These are phyloP conservation scores for Hygrocybe coccinea DNA, from an alignment of 768 basidiomycete genomes.

Conservation along the genomic window DNA sequence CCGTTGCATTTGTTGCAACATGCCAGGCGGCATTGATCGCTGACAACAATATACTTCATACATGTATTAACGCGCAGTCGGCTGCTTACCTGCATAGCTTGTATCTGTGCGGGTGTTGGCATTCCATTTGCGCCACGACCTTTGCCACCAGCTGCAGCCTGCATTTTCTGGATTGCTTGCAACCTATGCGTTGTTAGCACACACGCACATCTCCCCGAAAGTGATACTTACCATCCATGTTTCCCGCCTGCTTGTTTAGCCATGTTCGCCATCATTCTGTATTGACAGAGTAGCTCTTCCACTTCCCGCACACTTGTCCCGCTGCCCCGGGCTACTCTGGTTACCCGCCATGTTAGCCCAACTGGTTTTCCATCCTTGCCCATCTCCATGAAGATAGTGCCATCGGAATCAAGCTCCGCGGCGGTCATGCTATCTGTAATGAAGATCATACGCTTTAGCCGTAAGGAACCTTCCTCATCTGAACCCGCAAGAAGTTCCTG, in stretches of 20 bases:
- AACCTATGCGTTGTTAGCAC: slow-evolving; percentile 42
- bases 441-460: slow-evolving; percentile 97
- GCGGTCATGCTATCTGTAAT: slow-evolving; percentile 98
- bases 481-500: slow-evolving; percentile 87
- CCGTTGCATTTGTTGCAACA: slow-evolving; percentile 89
- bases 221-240: slow-evolving; percentile 72
- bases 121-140: slow-evolving; percentile 83
- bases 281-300: slow-evolving; percentile 95
- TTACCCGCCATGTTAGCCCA: slow-evolving; percentile 86
- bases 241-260: slow-evolving; percentile 97
- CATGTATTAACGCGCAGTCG: background rate
- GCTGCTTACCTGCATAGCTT: slow-evolving; percentile 79
- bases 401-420: slow-evolving; percentile 91
- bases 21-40: slow-evolving; percentile 92
- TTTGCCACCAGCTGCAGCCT: slow-evolving; percentile 76
- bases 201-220: background rate
- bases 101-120: slow-evolving; percentile 90
- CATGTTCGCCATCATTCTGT: slow-evolving; percentile 98
- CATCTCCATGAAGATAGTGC: slow-evolving; percentile 80
- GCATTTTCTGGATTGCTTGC: slow-evolving; percentile 90
- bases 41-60: slow-evolving; percentile 24
- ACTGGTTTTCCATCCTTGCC: slow-evolving; percentile 79
- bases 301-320: slow-evolving; percentile 95
- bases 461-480: slow-evolving; percentile 85
- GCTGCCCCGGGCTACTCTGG: slow-evolving; percentile 85